Evolutionary conservation across 139 green algal species (phyloP), one percentile per base, ranked within the genome.

Genomic region (Volvox reticuliferus): DNA sequence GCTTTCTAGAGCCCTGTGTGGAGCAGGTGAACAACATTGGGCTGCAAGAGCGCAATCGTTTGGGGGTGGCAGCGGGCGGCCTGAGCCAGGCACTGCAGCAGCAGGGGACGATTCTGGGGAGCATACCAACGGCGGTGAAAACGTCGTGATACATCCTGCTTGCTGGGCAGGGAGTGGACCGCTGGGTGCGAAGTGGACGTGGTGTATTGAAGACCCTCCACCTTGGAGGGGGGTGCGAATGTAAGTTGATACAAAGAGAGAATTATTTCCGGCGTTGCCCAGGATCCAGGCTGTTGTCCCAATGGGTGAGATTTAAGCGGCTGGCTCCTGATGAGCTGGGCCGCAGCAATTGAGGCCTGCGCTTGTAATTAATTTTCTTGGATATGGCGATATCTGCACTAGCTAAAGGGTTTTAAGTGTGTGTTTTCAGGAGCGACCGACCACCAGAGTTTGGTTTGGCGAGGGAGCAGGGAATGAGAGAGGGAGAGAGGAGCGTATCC

Each of bases 1-100:
- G 93, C 0, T 95, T 95, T 24, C 86, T 95, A 22, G 93, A 95
- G 76, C 86, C 86, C 2, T 75, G 86, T 2, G 75, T 85, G 20
- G 22, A 83, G 1, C 32, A 22, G 0, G 24, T 80, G 0, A 50
- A 30, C 75, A 78, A 61, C 55, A 85, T 90, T 19, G 86, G 71
- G 1, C 5, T 76, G 50, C 73, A 78, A 50, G 86, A 85, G 86
- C 86, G 71, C 1, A 65, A 84, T 22, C 73, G 75, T 16, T 33
- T 84, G 32, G 21, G 0, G 13, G 20, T 82, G 69, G 68, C n/a
- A 35, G 84, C 84, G n/a, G 86, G 86, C 30, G 86, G 86, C 0
- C 86, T 90, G 6, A 90, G 86, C 73, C 86, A 83, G 50, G 86
- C 86, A 19, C 73, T 90, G 71, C 86, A 90, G 75, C 75, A 81